Conservation (phyloP, 257 asterid genomes). For the Nicotiana otophora region DNA sequence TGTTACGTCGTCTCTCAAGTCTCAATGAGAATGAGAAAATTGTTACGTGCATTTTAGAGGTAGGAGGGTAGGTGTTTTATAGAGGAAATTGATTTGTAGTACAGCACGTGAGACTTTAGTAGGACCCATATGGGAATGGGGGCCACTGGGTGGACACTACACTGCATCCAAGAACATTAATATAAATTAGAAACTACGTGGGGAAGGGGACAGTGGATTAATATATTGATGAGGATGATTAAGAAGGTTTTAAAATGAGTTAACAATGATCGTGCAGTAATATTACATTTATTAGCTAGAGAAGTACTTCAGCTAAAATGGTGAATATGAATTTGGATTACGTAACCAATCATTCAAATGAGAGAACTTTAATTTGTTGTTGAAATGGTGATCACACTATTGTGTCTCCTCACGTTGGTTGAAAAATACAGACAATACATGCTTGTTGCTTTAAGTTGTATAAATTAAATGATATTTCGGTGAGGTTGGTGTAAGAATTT, state of each 20-base stretch:
- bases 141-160: conserved; percentile 17
- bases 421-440: too few species aligned
- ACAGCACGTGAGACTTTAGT: background rate
- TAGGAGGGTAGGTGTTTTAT: conserved; percentile 21
- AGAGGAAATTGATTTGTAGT: conserved; percentile 11
- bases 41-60: conserved; percentile 2
- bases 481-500: too few species aligned
- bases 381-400: background rate
- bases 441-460: too few species aligned
- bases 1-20: background rate
- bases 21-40: background rate
- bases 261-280: background rate
- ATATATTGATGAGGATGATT: background rate
- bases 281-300: too few species aligned
- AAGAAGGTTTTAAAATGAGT: background rate
- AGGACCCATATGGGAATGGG: conserved; percentile 5
- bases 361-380: too few species aligned
- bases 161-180: conserved; percentile 2
- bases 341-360: too few species aligned
- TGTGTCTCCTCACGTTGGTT: too few species aligned
- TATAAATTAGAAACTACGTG: background rate
- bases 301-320: too few species aligned
- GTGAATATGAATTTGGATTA: too few species aligned
- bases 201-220: background rate
- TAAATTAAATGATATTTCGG: too few species aligned